These are phyloP conservation scores for Candida sojae DNA, from an alignment of 1,139 yeast species.

Conservation along the genomic window DNA sequence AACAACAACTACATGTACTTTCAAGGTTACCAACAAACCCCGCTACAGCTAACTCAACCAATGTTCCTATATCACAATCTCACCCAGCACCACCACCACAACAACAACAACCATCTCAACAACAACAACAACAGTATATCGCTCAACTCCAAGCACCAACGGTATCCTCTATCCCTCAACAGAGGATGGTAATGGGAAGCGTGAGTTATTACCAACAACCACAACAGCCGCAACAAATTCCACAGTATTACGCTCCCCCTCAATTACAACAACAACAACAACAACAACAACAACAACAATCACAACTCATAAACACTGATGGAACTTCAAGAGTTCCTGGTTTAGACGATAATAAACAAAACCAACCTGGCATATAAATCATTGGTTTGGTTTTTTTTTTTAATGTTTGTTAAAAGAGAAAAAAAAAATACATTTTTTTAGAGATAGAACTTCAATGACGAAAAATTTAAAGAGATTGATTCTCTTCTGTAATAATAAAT, in stretches of 20 bases:
- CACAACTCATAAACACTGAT: background rate
- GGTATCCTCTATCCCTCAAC: conserved; percentile 4
- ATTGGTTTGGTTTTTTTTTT: background rate
- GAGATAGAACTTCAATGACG: no score
- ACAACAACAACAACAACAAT: conserved; percentile 8
- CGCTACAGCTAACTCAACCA: background rate
- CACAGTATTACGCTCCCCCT: conserved; percentile 5
- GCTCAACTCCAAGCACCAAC: conserved; percentile 2
- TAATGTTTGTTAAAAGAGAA: no score
- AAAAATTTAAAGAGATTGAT: conserved; percentile 1
- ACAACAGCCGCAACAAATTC: conserved; percentile 4
- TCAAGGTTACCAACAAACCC: conserved; percentile 8
- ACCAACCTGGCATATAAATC: conserved; percentile 1
- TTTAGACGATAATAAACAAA: conserved; percentile 3
- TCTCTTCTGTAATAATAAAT: conserved; percentile 1
- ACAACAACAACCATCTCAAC: conserved; percentile 3
- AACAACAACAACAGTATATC: background rate
- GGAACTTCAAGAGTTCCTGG: background rate
- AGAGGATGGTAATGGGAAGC: conserved; percentile 3
- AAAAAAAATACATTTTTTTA: background rate
- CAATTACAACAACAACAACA: conserved; percentile 5
- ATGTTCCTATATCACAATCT: background rate
- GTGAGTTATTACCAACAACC: conserved; percentile 3
- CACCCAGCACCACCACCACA: background rate
- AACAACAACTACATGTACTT: conserved; percentile 9